phyloP scores from a whole-genome alignment of 495 filamentous ascomycete genomes.

The Collariella sp. region DNA sequence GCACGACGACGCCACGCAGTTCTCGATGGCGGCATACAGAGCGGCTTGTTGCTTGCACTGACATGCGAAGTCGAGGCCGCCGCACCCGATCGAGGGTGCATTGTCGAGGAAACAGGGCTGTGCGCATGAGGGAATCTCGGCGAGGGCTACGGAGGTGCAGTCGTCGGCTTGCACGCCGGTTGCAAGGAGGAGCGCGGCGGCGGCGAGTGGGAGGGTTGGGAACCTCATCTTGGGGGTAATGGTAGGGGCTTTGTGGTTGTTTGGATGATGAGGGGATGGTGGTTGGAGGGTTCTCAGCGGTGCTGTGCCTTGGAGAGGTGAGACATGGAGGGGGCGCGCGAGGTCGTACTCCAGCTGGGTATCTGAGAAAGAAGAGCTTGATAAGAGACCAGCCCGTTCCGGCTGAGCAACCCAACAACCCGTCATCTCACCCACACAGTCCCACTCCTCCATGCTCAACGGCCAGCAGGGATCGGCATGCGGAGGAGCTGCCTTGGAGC shows the following conservation, averaged over 20 bases:
- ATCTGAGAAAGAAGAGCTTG: too few relatives aligned
- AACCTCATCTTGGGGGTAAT: conserved; percentile 11
- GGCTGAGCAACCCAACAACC: too few relatives aligned
- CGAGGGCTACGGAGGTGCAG: conserved; percentile 22
- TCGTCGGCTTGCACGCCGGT: not conserved
- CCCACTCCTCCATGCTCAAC: too few relatives aligned
- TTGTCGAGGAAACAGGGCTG: conserved; percentile 25
- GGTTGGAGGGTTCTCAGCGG: too few relatives aligned
- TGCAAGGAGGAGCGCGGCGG: not conserved
- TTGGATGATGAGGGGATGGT: too few relatives aligned
- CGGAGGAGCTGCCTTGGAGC: not conserved
- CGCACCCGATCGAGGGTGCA: conserved; percentile 22
- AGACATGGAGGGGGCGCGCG: too few relatives aligned
- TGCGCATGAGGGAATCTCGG: conserved; percentile 24
- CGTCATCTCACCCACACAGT: too few relatives aligned
- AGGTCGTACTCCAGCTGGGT: too few relatives aligned
- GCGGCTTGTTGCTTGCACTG: conserved; percentile 24
- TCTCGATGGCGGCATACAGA: conserved; percentile 22
- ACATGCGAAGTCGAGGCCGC: conserved; percentile 24
- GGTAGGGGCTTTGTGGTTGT: too few relatives aligned
- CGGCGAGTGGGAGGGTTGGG: conserved; percentile 2
- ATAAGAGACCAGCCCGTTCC: too few relatives aligned
- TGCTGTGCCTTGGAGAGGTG: too few relatives aligned
- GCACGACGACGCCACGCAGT: conserved; percentile 23
- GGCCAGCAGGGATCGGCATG: not conserved